Percentiles rank a stretch among this genome's conserved stretches.
Evolutionary conservation across 805 yeast genomes (phyloP).

Genomic region (Pichia ethanolica): DNA sequence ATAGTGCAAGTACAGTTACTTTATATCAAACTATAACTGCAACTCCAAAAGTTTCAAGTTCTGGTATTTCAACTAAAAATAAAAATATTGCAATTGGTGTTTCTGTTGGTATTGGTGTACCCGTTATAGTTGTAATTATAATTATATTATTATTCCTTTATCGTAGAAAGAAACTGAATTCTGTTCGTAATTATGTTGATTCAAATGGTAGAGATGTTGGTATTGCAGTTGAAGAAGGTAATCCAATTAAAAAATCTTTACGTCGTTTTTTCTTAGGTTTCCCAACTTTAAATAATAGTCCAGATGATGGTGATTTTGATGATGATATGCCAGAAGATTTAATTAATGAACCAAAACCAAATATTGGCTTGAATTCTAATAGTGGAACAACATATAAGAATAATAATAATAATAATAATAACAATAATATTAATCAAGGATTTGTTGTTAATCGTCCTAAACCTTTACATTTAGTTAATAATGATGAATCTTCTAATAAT

Average conservation of each 20-base stretch:
- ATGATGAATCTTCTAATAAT: background rate
- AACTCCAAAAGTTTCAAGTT: constrained; percentile 20
- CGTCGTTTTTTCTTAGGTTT: constrained; percentile 11
- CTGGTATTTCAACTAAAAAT: constrained; percentile 42
- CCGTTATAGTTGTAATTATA: constrained; percentile 35
- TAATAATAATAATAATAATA: constrained; percentile 5
- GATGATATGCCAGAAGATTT: constrained; percentile 16
- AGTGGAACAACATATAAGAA: constrained; percentile 1
- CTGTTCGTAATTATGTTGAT: constrained; percentile 26
- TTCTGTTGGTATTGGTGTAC: constrained; percentile 66
- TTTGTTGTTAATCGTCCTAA: constrained; percentile 26
- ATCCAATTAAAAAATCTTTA: constrained; percentile 14
- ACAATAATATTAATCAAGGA: constrained; percentile 14
- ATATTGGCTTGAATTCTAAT: constrained; percentile 8
- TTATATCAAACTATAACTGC: constrained; percentile 13
- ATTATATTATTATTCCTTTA: constrained; percentile 11
- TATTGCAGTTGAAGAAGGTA: constrained; percentile 21
- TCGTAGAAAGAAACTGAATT: constrained; percentile 14
- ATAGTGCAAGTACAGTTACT: constrained; percentile 14
- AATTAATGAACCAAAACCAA: constrained; percentile 11
- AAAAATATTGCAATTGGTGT: constrained; percentile 54
- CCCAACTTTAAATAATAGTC: constrained; percentile 20
- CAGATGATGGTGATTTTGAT: constrained; percentile 19
- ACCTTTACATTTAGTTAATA: constrained; percentile 19
- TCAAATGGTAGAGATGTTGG: constrained; percentile 29